These are phyloP conservation scores for Dictyostelium citrinum DNA, from an alignment of 78 protist genomes.

Conservation along the genomic window DNA sequence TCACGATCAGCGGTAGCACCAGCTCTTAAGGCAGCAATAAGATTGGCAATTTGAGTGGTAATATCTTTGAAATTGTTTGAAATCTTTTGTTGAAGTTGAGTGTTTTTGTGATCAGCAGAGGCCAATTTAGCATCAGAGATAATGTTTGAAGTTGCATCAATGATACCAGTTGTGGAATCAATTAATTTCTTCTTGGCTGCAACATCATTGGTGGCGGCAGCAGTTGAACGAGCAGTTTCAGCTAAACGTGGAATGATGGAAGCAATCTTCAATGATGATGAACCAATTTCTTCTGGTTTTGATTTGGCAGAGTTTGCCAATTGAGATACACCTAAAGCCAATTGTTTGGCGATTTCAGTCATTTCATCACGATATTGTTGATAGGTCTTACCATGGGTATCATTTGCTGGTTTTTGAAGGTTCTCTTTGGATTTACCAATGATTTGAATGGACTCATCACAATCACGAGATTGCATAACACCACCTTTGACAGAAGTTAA, in stretches of 20 bases:
- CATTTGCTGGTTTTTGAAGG: conserved; percentile 63
- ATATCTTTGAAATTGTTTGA: conserved; percentile 74
- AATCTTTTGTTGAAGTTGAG: conserved; percentile 46
- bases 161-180: conserved; percentile 56
- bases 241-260: conserved; percentile 70
- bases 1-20: conserved; percentile 79
- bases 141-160: conserved; percentile 66
- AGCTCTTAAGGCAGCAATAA: conserved; percentile 68
- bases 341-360: conserved; percentile 66
- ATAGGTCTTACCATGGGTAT: conserved; percentile 60
- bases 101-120: conserved; percentile 68
- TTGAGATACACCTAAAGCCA: conserved; percentile 64
- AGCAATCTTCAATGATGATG: conserved; percentile 46
- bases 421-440: conserved; percentile 62
- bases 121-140: conserved; percentile 70
- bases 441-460: conserved; percentile 74
- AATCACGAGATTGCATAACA: conserved; percentile 79
- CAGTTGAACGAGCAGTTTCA: conserved; percentile 66
- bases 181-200: conserved; percentile 58
- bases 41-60: conserved; percentile 52
- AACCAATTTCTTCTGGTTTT: conserved; percentile 79
- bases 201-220: conserved; percentile 68
- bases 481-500: conserved; percentile 76
- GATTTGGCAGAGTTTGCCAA: conserved; percentile 66
- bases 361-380: conserved; percentile 62